Percentiles rank a stretch among this genome's conserved stretches.
These are phyloP conservation scores for Pythium scleroteichum DNA, from an alignment of 352 stramenopile species.

Conservation along the genomic window DNA sequence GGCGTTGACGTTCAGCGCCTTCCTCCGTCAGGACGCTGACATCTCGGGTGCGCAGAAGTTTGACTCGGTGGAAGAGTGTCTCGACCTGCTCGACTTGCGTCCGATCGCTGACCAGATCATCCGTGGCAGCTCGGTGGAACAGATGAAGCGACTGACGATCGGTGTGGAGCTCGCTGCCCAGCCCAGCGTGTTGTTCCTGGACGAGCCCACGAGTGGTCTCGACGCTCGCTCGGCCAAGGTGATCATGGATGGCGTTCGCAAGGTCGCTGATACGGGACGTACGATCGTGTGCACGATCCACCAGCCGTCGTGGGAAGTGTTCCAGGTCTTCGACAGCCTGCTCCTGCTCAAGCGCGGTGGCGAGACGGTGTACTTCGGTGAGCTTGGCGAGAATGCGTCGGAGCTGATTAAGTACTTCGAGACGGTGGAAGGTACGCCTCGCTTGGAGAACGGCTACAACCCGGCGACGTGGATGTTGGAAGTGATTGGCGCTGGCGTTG, in stretches of 20 bases:
- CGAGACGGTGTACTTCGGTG: conserved; percentile 25
- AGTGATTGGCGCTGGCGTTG: conserved; percentile 6
- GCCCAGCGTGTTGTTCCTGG: conserved; percentile 74
- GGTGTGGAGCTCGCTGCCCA: conserved; percentile 71
- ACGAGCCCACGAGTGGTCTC: conserved; percentile 77
- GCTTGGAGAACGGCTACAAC: conserved; percentile 1
- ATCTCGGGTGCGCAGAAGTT: conserved; percentile 32
- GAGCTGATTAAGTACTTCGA: conserved; percentile 49
- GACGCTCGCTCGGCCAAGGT: conserved; percentile 77
- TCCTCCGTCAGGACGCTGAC: conserved; percentile 60
- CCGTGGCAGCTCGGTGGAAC: conserved; percentile 38
- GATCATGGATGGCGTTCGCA: conserved; percentile 81
- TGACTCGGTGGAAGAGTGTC: conserved; percentile 40
- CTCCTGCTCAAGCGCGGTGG: conserved; percentile 23
- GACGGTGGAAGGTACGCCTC: conserved; percentile 27
- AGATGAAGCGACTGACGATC: conserved; percentile 54
- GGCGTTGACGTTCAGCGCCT: conserved; percentile 89
- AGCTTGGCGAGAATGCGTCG: conserved; percentile 21
- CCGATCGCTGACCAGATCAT: conserved; percentile 35
- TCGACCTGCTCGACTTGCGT: conserved; percentile 33
- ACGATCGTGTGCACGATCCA: conserved; percentile 36
- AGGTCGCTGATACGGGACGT: conserved; percentile 51
- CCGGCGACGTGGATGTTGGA: conserved; percentile 34
- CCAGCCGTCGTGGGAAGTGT: conserved; percentile 28
- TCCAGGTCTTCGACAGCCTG: conserved; percentile 27